Conservation (phyloP, 1,139 yeast species). For the Kodamaea sp. region DNA sequence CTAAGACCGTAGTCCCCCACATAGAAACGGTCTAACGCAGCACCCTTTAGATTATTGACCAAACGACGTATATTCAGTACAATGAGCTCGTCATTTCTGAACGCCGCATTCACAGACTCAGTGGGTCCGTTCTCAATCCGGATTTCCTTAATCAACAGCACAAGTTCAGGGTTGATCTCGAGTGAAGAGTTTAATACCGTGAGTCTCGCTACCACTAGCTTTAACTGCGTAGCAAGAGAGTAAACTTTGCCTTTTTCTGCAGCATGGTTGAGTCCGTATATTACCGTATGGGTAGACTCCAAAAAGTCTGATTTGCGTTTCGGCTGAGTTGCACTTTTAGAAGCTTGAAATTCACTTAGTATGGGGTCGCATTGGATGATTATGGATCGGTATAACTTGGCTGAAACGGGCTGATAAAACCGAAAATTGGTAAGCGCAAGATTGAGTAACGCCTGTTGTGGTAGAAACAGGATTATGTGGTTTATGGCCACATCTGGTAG, state of each 20-base stretch:
- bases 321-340: slow-evolving; percentile 7
- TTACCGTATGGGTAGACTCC: slow-evolving; percentile 23
- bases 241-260: slow-evolving; percentile 11
- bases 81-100: slow-evolving; percentile 8
- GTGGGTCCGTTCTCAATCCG: slow-evolving; percentile 15
- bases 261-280: slow-evolving; percentile 26
- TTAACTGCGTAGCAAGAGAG: slow-evolving; percentile 13
- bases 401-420: slow-evolving; percentile 37
- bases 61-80: slow-evolving; percentile 13
- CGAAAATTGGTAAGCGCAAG: slow-evolving; percentile 39
- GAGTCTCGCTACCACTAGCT: slow-evolving; percentile 34
- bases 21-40: slow-evolving; percentile 15
- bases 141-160: slow-evolving; percentile 24
- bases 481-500: slow-evolving; percentile 19
- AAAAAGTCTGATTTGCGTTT: slow-evolving; percentile 23
- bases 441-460: slow-evolving; percentile 35
- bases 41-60: slow-evolving; percentile 7
- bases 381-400: slow-evolving; percentile 31
- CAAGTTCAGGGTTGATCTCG: slow-evolving; percentile 28
- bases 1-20: slow-evolving; percentile 19
- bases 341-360: slow-evolving; percentile 13
- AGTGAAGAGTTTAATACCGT: slow-evolving; percentile 28
- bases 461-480: slow-evolving; percentile 27
- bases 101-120: slow-evolving; percentile 3
- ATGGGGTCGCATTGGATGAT: slow-evolving; percentile 27